Evolutionary conservation across 2,329 filamentous ascomycete genomes (phyloP), one percentile per base, ranked within the genome.

Genomic region (Curvularia sp.): DNA sequence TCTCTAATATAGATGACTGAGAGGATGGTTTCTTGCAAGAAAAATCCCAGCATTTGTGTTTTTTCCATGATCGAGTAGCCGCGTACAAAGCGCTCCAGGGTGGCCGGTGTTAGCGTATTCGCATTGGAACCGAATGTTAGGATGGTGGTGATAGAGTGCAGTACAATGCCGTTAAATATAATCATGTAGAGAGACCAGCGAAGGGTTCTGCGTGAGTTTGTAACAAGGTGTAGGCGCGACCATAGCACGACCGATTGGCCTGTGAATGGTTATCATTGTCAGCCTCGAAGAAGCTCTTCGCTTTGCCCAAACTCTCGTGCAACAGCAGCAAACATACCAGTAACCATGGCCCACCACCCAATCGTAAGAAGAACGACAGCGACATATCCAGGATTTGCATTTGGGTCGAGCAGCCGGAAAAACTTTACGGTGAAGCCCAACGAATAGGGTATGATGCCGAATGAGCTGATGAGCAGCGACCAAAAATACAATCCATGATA

Each of bases 201-300:
- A 0, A 88, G 76, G 3, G 82, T 71, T 2, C 73, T 72, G 6
- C 80, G 77, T 42, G 85, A 83, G 15, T 81, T 81, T 3, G 86
- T 75, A 10, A 89, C 80, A 1, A 89, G 78, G 67, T 88, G 85
- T 0, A 89, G 79, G 6, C 87, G 81, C 0, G 86, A 88, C 77
- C 86, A 89, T 1, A 89, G 77, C 1, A 89, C 86, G 12, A 88
- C 65, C 0, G 83, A 83, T 69, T 88, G 85, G 0, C 86, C 87
- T 1, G 47, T 61, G 20, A 64, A 52, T 41, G 41, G 22, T 33
- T 6, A 20, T 12, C 22, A 24, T 38, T 1, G 12, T 49, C 13
- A 44, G n/a, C 18, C 4, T 13, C 38, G 8, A 31, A 15, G n/a
- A 20, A 47, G n/a, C 9, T 18, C 4, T 1, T 33, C 5, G 33